Base-by-base conservation (phyloP, 176 grass and related monocot species). In the Saccharum spontaneum region DNA sequence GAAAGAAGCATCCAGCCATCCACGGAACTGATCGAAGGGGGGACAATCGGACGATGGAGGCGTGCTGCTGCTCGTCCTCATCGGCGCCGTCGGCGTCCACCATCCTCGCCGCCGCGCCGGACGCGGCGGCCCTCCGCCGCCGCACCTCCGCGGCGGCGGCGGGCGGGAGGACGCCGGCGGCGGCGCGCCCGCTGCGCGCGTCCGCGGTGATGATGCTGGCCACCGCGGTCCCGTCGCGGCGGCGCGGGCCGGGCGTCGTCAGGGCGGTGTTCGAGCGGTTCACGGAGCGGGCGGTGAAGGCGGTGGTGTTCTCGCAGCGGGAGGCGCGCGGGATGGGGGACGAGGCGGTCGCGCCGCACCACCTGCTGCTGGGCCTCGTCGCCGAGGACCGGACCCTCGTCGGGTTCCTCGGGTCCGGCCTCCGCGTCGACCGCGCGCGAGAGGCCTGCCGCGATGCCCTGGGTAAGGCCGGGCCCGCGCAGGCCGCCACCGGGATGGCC, bases 331-430 rank as follows among this genome's bases (percentile, higher is more conserved):
- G 85, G 48, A 83, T 99, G 68, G 97, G 90, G 59, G 86, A 86
- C 73, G 89, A 92, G 70, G 68, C 86, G 61, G 97, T 99, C 23
- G 88, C 89, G 77, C 94, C 94, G 68, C 93, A 92, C 91, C 97
- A 99, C 81, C 86, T 99, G 79, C 86, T 99, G 73, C 93, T 99
- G 81, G 97, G 97, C 70, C 88, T 99, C 78, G 84, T 99, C 84
- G 88, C 91, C 10, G 97, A 94, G 90, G 97, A 98, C 69, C 59
- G 81, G 1, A 87, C 93, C 18, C 38, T 88, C 0, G 70, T 50
- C 22, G 97, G 97, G 4, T 98, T 98, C 86, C 90, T 98, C 36
- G 80, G 72, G 1, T 92, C 93, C 5, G 97, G 86, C 28, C 61
- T 92, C 91, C 91, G 89, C 40, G 86, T 92, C 80, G 97, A 95